Conservation (phyloP, 2,329 filamentous ascomycete species). For the Alternaria rosae region DNA sequence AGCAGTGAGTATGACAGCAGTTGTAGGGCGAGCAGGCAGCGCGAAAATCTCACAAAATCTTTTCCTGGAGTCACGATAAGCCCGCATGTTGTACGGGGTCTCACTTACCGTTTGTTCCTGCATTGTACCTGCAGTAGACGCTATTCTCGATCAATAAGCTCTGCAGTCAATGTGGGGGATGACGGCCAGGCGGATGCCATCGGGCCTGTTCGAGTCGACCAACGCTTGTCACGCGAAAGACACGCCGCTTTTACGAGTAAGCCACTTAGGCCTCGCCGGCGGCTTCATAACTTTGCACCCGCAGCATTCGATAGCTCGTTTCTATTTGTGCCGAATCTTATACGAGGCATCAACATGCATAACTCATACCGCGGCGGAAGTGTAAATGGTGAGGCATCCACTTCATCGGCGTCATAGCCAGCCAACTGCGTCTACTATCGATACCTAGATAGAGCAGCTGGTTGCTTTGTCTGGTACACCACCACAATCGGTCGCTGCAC, state of each 20-base stretch:
- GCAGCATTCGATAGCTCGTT: conserved; percentile 44
- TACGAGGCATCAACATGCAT: conserved; percentile 40
- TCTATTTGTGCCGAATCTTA: conserved; percentile 46
- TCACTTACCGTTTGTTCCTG: conserved; percentile 29
- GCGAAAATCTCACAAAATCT: conserved; percentile 13
- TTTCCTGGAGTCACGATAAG: conserved; percentile 32
- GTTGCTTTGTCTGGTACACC: conserved; percentile 9
- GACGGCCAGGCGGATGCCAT: conserved; percentile 27
- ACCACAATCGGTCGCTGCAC: conserved; percentile 1
- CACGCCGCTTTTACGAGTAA: conserved; percentile 25
- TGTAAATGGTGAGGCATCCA: conserved; percentile 14
- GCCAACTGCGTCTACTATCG: conserved; percentile 20
- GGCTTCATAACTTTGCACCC: conserved; percentile 30
- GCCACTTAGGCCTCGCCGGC: conserved; percentile 29
- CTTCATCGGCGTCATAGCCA: conserved; percentile 11
- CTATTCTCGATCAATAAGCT: conserved; percentile 31
- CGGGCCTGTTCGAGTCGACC: conserved; percentile 34
- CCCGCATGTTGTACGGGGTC: conserved; percentile 17
- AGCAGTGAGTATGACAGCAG: conserved; percentile 10
- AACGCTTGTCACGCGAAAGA: conserved; percentile 37
- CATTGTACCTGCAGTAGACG: conserved; percentile 52
- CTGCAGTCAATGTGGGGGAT: conserved; percentile 42
- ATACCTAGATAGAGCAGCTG: conserved; percentile 22
- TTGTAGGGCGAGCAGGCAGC: conserved; percentile 1
- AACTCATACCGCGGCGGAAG: conserved; percentile 28